Evolutionary conservation across 768 basidiomycete species (phyloP).

Genomic region (Pisolithus sp.): DNA sequence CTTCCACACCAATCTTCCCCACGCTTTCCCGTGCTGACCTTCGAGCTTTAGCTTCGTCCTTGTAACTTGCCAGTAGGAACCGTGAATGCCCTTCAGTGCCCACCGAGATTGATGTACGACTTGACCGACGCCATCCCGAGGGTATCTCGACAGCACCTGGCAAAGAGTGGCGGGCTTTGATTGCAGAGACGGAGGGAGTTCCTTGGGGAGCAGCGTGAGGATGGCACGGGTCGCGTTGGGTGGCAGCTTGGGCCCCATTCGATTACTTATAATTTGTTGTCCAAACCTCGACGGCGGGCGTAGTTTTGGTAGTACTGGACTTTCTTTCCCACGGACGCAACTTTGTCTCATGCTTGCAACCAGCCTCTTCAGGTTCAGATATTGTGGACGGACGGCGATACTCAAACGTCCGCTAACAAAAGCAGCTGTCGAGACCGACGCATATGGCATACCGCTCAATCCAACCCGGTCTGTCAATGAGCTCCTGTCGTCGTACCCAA

Average conservation of each 20-base stretch:
- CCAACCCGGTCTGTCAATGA: slow-evolving; percentile 80
- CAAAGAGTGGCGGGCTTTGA: slow-evolving; percentile 59
- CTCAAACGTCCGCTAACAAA: slow-evolving; percentile 1
- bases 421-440: slow-evolving; percentile 36
- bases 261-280: neutral
- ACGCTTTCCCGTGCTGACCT: slow-evolving; percentile 74
- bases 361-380: neutral
- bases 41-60: slow-evolving; percentile 63
- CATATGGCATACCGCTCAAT: slow-evolving; percentile 53
- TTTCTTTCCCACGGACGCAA: slow-evolving; percentile 4
- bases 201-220: slow-evolving; percentile 50
- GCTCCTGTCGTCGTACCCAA: slow-evolving; percentile 71
- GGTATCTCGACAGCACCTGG: slow-evolving; percentile 63
- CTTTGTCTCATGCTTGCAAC: neutral
- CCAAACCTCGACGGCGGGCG: too few relatives aligned
- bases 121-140: slow-evolving; percentile 61
- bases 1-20: slow-evolving; percentile 76
- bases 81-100: slow-evolving; percentile 56
- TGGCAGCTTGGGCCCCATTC: neutral
- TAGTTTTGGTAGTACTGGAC: too few relatives aligned
- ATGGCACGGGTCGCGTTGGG: slow-evolving; percentile 27
- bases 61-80: slow-evolving; percentile 74
- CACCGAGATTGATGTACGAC: slow-evolving; percentile 70
- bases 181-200: slow-evolving; percentile 56
- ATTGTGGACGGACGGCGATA: neutral